Conservation (phyloP, 176 grass and related monocot genomes). For the Lolium multiflorum region DNA sequence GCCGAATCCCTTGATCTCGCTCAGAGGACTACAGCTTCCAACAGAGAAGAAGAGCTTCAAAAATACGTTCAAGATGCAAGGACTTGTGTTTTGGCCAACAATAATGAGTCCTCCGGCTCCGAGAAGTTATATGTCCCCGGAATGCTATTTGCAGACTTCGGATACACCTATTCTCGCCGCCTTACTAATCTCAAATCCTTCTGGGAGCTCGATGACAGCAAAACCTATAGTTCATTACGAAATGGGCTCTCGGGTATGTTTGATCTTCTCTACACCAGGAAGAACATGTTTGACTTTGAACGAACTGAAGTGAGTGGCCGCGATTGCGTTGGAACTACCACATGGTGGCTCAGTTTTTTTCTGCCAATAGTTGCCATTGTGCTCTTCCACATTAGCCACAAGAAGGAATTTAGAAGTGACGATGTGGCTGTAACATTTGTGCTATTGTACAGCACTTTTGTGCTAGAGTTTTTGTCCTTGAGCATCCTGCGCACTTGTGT, state of each 20-base stretch:
- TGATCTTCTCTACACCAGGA: background rate
- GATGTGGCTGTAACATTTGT: background rate
- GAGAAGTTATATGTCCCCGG: background rate
- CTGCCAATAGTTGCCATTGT: background rate
- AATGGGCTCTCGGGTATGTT: background rate
- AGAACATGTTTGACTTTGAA: no score
- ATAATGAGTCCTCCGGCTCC: rapidly evolving
- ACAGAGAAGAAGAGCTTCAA: conserved; percentile 14
- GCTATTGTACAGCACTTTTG: background rate
- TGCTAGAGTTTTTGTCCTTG: background rate
- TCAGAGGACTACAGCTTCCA: background rate
- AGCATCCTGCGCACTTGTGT: background rate
- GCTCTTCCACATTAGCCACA: conserved; percentile 16
- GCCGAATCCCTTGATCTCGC: no score
- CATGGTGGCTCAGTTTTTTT: background rate
- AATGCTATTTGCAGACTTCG: conserved; percentile 3
- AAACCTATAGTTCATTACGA: no score
- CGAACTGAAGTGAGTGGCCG: no score
- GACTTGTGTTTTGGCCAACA: background rate
- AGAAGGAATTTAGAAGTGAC: background rate
- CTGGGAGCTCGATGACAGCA: rapidly evolving
- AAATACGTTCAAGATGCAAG: background rate
- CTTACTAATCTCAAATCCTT: background rate
- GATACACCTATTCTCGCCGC: background rate
- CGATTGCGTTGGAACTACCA: background rate